Evolutionary conservation across 371 early-diverging fungal species (phyloP), one percentile per base, ranked within the genome.

Genomic region (Mucor irregularis): DNA sequence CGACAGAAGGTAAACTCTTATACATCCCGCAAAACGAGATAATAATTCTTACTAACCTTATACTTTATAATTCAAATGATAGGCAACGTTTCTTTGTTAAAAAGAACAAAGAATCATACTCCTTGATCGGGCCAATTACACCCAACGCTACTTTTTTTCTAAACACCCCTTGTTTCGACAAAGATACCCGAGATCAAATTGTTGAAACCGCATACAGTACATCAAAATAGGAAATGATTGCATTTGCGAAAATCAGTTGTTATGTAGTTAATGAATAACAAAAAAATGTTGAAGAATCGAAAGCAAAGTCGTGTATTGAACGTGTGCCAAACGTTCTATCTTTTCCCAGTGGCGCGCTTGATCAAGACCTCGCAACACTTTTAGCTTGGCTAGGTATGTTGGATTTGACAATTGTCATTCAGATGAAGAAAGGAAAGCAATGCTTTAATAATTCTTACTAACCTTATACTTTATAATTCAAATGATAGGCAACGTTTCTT

Each of bases 181-280:
- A 38, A 38, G 39, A 38, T 17, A 38, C 22, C 39, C n/a, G 1
- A 19, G 39, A 4, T 17, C n/a, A 38, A 38, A 21, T 38, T 38
- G 39, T 17, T 24, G 21, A 19, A n/a, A 2, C 19, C 19, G 39
- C 39, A n/a, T n/a, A n/a, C n/a, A n/a, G 4, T 3, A 19, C 0
- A 21, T 38, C 19, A 38, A 38, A 38, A 33, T 50, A 19, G 43
- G n/a, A 11, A 13, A 49, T 21, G 37, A 42, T 0, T 11, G 31
- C 24, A 35, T 34, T 43, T 26, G 42, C 16, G 19, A 56, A 42
- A 28, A 50, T n/a, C 44, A 43, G 33, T 43, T 34, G 21, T 43
- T 31, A n/a, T n/a, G n/a, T n/a, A 44, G 24, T 50, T n/a, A 35
- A 50, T 25, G 45, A 57, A 34, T 57, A 57, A 33, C 42, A 17